Conservation (phyloP, 371 early-diverging fungal species). For the Mucor mucedo region DNA sequence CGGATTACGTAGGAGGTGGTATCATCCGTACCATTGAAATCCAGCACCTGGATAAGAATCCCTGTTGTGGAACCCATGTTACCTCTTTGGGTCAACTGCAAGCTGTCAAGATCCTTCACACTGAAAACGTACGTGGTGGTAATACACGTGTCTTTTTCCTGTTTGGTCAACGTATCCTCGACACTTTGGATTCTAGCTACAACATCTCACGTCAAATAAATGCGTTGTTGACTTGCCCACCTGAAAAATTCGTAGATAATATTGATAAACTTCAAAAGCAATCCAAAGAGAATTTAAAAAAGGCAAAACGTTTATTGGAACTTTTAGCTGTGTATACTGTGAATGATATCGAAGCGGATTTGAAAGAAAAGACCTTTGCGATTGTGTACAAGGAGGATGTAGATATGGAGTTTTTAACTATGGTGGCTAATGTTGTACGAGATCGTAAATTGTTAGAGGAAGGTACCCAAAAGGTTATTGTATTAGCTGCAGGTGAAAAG, state of each 20-base stretch:
- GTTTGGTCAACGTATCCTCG: slow-evolving; percentile 67
- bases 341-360: slow-evolving; percentile 36
- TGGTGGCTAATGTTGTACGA: slow-evolving; percentile 19
- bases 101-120: slow-evolving; percentile 64
- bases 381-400: slow-evolving; percentile 63
- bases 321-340: slow-evolving; percentile 57
- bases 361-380: slow-evolving; percentile 36
- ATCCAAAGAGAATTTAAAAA: slow-evolving; percentile 42
- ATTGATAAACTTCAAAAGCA: slow-evolving; percentile 53
- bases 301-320: slow-evolving; percentile 50
- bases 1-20: slow-evolving; percentile 62
- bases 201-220: slow-evolving; percentile 55
- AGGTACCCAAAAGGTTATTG: slow-evolving; percentile 34
- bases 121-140: slow-evolving; percentile 73
- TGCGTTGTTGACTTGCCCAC: slow-evolving; percentile 60
- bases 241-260: slow-evolving; percentile 65
- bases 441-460: slow-evolving; percentile 37
- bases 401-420: slow-evolving; percentile 61
- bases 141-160: slow-evolving; percentile 73
- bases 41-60: slow-evolving; percentile 63
- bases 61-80: slow-evolving; percentile 88
- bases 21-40: slow-evolving; percentile 66
- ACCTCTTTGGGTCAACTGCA: slow-evolving; percentile 65
- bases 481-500: slow-evolving; percentile 57
- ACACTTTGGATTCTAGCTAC: slow-evolving; percentile 51